These are phyloP conservation scores for Suillus fuscotomentosus DNA, from an alignment of 768 basidiomycete genomes.

Conservation along the genomic window DNA sequence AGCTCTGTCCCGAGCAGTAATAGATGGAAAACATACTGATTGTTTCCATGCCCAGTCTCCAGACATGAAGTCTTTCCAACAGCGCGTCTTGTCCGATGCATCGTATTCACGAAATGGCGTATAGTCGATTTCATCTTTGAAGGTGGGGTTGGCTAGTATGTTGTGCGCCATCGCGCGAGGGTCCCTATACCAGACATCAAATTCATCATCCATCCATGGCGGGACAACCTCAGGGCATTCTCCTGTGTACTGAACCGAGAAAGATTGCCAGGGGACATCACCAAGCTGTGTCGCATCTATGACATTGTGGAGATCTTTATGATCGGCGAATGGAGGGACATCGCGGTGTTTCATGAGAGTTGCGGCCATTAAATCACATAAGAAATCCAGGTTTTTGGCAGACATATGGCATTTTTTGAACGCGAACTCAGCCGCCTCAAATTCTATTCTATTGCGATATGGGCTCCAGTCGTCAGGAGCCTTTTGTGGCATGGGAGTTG, in stretches of 20 bases:
- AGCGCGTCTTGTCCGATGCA: slow-evolving; percentile 1
- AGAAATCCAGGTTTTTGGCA: no score
- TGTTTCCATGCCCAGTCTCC: slow-evolving; percentile 17
- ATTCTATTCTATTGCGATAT: no score
- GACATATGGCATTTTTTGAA: no score
- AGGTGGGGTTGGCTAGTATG: slow-evolving; percentile 23
- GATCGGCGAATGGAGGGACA: no score
- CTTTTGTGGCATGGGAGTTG: no score
- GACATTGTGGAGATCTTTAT: no score
- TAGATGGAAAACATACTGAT: neutral
- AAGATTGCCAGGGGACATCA: slow-evolving; percentile 29
- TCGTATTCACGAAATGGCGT: slow-evolving; percentile 16
- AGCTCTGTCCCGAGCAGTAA: neutral
- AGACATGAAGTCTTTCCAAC: slow-evolving; percentile 22
- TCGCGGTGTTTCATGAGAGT: no score
- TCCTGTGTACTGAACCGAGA: slow-evolving; percentile 18
- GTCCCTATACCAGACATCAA: slow-evolving; percentile 29
- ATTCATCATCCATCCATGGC: slow-evolving; percentile 26
- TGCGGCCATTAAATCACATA: no score
- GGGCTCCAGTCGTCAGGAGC: no score
- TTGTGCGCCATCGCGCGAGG: slow-evolving; percentile 15
- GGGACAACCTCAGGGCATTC: slow-evolving; percentile 13
- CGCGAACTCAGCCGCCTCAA: no score
- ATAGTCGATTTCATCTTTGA: slow-evolving; percentile 18
- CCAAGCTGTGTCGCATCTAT: slow-evolving; percentile 16